These are phyloP conservation scores for Tillandsia leiboldiana DNA, from an alignment of 176 grass and related monocot genomes.

Conservation along the genomic window DNA sequence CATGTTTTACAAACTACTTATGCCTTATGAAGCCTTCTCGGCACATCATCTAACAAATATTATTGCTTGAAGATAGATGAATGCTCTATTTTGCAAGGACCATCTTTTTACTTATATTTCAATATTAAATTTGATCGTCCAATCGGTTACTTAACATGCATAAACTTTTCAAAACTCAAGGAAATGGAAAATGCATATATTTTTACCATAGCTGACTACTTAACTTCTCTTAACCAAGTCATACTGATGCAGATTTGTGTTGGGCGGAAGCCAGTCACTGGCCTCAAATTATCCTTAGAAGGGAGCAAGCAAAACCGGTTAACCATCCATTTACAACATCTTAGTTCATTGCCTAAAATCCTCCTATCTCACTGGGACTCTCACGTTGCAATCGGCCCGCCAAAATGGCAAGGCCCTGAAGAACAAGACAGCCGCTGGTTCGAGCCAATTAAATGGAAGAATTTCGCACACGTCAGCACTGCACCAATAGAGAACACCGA, in stretches of 20 bases:
- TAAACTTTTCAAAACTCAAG: no score
- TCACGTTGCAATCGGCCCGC: conserved; percentile 77
- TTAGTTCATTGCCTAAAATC: conserved; percentile 83
- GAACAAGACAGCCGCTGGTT: conserved; percentile 99
- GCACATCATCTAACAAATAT: background rate
- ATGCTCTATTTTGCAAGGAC: no score
- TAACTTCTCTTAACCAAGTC: background rate
- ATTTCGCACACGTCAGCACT: conserved; percentile 92
- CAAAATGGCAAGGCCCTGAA: conserved; percentile 96
- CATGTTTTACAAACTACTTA: no score
- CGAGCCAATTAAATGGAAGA: conserved; percentile 94
- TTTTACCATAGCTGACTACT: no score
- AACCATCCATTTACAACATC: conserved; percentile 85
- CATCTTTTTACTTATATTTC: background rate
- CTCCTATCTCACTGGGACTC: conserved; percentile 88
- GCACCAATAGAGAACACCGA: conserved; percentile 83
- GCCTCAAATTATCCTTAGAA: conserved; percentile 70
- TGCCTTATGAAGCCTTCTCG: no score
- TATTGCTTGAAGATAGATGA: background rate
- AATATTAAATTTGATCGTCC: no score
- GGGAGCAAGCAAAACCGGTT: conserved; percentile 83
- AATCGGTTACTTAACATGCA: no score
- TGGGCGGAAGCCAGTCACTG: conserved; percentile 83
- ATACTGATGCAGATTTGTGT: conserved; percentile 69
- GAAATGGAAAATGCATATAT: no score